Base-by-base conservation (phyloP, 352 stramenopile species). In the Phytopythium helicoides region DNA sequence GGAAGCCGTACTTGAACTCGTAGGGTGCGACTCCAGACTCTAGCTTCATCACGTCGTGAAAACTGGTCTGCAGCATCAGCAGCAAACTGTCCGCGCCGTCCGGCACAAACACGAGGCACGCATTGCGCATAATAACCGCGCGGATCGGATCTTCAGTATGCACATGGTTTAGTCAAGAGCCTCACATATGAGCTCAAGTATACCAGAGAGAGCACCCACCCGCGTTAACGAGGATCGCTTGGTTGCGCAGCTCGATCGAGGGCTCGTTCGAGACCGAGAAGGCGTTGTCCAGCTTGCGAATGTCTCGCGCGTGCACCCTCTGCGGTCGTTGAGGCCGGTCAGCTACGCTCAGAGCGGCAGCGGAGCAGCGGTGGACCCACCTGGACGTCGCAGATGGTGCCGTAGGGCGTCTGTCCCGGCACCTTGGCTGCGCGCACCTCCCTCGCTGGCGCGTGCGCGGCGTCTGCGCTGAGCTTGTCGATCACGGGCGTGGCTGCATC, bases 191-290 rank as follows among this genome's bases (percentile, higher is more conserved):
- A 9, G 5, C 9, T 33, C 28, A 33, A 9, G 5, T 33, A 9
- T 5, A 5, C 28, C 9, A 9, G 5, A 9, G 28, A 5, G 28
- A 5, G 28, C 28, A 40, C 52, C 3, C 56, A 83, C 77, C 77
- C 48, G 75, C 73, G 38, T 76, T 86, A 46, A 88, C 71, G 35
- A 88, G 53, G 39, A 88, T 80, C 1, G 77, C 72, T 64, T 88
- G 77, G 44, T 86, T 86, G 15, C 77, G 62, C n/a, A 85, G 62
- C 26, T 81, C 54, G 45, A 89, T 68, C 6, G 68, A 78, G 19
- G 77, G 77, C 34, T 88, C 70, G 41, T 85, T 87, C 6, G 72
- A 81, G n/a, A 79, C 64, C 0, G 71, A 72, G 54, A 89, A 91
- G 0, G 70, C 66, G 26, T 81, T 71, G 50, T 91, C 81, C 25